Conservation (phyloP, 2,329 filamentous ascomycete genomes). For the Aspergillus sp. region DNA sequence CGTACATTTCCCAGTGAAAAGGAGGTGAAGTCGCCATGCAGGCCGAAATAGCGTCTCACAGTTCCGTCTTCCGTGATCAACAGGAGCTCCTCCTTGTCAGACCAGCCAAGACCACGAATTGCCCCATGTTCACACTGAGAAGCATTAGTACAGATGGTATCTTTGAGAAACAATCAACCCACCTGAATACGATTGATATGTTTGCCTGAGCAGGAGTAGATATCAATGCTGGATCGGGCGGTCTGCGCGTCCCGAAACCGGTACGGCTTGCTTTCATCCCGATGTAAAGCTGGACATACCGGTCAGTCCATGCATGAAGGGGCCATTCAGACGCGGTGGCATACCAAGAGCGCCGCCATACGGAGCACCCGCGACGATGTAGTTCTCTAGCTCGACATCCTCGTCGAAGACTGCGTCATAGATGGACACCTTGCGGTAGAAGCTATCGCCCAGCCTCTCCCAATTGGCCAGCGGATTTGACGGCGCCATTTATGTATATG, state of each 20-base stretch:
- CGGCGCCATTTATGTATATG: conserved; percentile 37
- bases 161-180: conserved; percentile 17
- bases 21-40: conserved; percentile 93
- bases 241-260: conserved; percentile 70
- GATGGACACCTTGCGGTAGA: conserved; percentile 91
- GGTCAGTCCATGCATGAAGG: conserved; percentile 2
- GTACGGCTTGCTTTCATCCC: conserved; percentile 81
- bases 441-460: conserved; percentile 89
- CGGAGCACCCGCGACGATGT: conserved; percentile 84
- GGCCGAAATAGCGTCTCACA: conserved; percentile 82
- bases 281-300: conserved; percentile 69
- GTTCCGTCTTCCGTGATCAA: conserved; percentile 87
- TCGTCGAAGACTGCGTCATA: conserved; percentile 93
- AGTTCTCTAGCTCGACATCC: conserved; percentile 92
- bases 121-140: conserved; percentile 79
- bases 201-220: conserved; percentile 91
- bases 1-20: conserved; percentile 80
- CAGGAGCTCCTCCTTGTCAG: conserved; percentile 87
- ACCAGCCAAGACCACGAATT: conserved; percentile 91
- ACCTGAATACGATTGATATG: conserved; percentile 75
- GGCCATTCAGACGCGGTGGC: conserved; percentile 17
- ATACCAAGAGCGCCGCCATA: conserved; percentile 92
- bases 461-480: conserved; percentile 79
- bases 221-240: conserved; percentile 81
- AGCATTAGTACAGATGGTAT: not conserved